These are phyloP conservation scores for Penicillium roqueforti DNA, from an alignment of 495 filamentous ascomycete species.

Conservation along the genomic window DNA sequence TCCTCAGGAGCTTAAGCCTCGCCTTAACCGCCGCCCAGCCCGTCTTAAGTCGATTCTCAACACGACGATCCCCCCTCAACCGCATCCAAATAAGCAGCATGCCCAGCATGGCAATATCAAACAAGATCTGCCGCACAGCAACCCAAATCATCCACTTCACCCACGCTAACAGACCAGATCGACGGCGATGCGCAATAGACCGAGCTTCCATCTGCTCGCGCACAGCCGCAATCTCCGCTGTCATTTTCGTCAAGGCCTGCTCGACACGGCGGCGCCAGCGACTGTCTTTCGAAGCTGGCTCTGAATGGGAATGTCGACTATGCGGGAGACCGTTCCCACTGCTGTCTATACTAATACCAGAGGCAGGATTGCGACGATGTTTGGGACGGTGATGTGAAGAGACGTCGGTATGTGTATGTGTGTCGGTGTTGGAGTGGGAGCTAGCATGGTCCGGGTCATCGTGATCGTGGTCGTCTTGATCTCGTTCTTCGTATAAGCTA, in stretches of 20 bases:
- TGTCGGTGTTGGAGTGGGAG: constrained; percentile 14
- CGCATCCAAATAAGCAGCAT: constrained; percentile 76
- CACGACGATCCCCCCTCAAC: constrained; percentile 64
- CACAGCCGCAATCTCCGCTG: constrained; percentile 88
- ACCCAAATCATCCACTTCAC: constrained; percentile 65
- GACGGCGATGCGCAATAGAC: constrained; percentile 35
- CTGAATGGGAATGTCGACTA: constrained; percentile 7
- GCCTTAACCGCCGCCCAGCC: constrained; percentile 58
- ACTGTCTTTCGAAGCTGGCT: constrained; percentile 14
- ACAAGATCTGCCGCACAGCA: constrained; percentile 64
- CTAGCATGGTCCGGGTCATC: constrained; percentile 16
- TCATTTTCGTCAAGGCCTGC: constrained; percentile 81
- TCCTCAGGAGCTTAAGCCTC: constrained; percentile 37
- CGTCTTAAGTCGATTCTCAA: constrained; percentile 70
- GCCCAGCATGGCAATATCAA: constrained; percentile 66
- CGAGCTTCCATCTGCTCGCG: constrained; percentile 80
- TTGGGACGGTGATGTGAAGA: constrained; percentile 10
- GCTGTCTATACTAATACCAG: constrained; percentile 6
- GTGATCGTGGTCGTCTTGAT: constrained; percentile 18
- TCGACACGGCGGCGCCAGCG: constrained; percentile 83
- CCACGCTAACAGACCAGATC: constrained; percentile 63
- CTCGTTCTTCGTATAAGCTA: constrained; percentile 36
- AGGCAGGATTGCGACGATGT: constrained; percentile 12
- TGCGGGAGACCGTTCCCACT: constrained; percentile 10
- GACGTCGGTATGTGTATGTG: constrained; percentile 13